Conservation (phyloP, 2,329 filamentous ascomycete genomes). For the Fusarium albidum region DNA sequence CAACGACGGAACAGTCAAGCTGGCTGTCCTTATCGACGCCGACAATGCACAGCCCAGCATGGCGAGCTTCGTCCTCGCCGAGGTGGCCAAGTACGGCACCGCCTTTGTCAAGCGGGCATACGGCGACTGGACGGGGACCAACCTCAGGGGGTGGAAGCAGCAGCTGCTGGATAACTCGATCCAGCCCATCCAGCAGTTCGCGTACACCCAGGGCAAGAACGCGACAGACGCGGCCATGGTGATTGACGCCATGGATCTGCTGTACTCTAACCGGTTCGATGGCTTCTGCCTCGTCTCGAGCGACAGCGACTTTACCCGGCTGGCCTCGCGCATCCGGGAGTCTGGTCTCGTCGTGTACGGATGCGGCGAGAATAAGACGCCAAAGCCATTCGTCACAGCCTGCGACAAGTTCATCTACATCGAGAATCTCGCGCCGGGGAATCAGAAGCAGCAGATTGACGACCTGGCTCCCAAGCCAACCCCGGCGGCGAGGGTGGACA, state of each 20-base stretch:
- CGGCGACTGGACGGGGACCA: constrained; percentile 45
- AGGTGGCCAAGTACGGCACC: constrained; percentile 46
- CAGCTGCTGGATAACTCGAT: constrained; percentile 44
- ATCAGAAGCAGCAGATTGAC: background rate
- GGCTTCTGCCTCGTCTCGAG: constrained; percentile 47
- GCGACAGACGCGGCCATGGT: constrained; percentile 47
- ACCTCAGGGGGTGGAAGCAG: constrained; percentile 42
- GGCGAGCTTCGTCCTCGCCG: constrained; percentile 36
- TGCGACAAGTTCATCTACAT: constrained; percentile 47
- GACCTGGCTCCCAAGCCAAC: background rate
- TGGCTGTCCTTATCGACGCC: constrained; percentile 46
- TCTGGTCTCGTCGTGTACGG: constrained; percentile 39
- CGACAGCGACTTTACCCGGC: constrained; percentile 48
- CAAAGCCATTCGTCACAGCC: constrained; percentile 42
- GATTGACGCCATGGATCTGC: constrained; percentile 49
- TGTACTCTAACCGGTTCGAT: constrained; percentile 44
- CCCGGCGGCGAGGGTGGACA: rapidly evolving
- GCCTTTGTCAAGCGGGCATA: constrained; percentile 44
- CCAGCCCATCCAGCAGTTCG: constrained; percentile 48
- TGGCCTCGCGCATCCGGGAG: constrained; percentile 45
- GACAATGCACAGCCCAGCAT: constrained; percentile 41
- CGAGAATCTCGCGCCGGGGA: constrained; percentile 27
- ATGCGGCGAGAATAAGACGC: constrained; percentile 45
- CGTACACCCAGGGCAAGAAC: constrained; percentile 48
- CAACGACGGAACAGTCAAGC: constrained; percentile 22